phyloP scores from a whole-genome alignment of 208 protist species.

The Novymonas esmeraldas region DNA sequence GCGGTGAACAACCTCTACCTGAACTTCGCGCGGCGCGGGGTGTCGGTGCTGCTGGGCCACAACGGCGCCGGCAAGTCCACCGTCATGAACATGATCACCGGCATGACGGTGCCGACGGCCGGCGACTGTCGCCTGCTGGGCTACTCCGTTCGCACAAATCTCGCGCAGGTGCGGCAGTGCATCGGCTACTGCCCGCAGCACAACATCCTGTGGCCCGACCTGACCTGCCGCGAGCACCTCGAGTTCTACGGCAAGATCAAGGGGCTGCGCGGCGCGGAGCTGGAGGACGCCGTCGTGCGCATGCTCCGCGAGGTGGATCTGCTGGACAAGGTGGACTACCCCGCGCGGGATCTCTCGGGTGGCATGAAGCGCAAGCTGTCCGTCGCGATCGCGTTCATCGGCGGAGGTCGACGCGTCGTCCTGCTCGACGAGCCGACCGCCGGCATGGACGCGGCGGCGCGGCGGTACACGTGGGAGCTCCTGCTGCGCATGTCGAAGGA shows the following conservation, averaged over 20 bases:
- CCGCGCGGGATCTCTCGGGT: slow-evolving; percentile 50
- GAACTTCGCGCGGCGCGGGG: slow-evolving; percentile 47
- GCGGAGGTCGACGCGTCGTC: slow-evolving; percentile 56
- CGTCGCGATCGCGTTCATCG: slow-evolving; percentile 83
- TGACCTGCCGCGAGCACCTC: slow-evolving; percentile 93
- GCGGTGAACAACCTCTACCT: slow-evolving; percentile 71
- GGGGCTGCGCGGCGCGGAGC: slow-evolving; percentile 49
- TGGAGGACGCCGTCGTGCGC: slow-evolving; percentile 40
- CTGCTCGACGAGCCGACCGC: slow-evolving; percentile 91
- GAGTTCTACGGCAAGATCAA: slow-evolving; percentile 94
- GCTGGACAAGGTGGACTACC: slow-evolving; percentile 53
- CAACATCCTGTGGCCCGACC: slow-evolving; percentile 93
- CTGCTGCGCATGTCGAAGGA: slow-evolving; percentile 32
- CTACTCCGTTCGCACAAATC: slow-evolving; percentile 49
- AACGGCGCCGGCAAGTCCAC: slow-evolving; percentile 90
- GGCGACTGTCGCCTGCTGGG: slow-evolving; percentile 78
- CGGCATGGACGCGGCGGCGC: slow-evolving; percentile 83
- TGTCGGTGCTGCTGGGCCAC: slow-evolving; percentile 73
- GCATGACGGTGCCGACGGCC: slow-evolving; percentile 56
- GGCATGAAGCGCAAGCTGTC: slow-evolving; percentile 78
- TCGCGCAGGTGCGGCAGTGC: slow-evolving; percentile 55
- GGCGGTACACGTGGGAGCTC: slow-evolving; percentile 76
- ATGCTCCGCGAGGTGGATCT: slow-evolving; percentile 58
- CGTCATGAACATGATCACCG: slow-evolving; percentile 79
- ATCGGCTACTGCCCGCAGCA: slow-evolving; percentile 96